Evolutionary conservation across 441 rosid species (phyloP), one percentile per base, ranked within the genome.

Genomic region (Arabidopsis hybrid): DNA sequence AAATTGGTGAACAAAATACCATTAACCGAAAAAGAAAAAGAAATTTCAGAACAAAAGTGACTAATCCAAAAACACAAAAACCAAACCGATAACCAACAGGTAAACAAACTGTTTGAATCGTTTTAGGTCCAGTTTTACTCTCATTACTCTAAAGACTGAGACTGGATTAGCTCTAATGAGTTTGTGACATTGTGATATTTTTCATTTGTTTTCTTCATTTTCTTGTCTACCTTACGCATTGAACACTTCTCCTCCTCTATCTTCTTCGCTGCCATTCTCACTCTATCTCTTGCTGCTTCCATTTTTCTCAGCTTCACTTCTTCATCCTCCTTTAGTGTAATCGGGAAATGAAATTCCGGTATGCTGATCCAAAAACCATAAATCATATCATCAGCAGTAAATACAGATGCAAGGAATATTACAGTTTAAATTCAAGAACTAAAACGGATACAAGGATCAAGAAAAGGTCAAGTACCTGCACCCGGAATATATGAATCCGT

Each of bases 401-500:
- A 36, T 39, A 35, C 36, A 35, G 26, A 46, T 46, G 49, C 6
- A 16, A 16, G 45, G 29, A 14, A 35, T 14, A 57, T 64, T 46
- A 32, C 1, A 5, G 56, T 46, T 26, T 5, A 5, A 49, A 35
- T 36, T 11, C 38, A 53, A 67, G 34, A 53, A 8, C 51, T 39
- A 39, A 31, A 42, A 42, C 1, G 32, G 4, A 49, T 45, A 17
- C 2, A 35, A 71, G 5, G 52, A 62, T 71, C 29, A 62, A 53
- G 46, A 63, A 26, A 47, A 52, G 11, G 40, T 32, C 12, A 11
- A 74, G 18, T 81, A 91, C 95, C 89, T 65, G 45, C 31, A 50
- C 9, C 89, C 87, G 29, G 82, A 83, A 52, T 81, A 80, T 17
- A 84, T 53, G 6, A 82, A 46, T 18, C 88, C 85, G 3, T 82